phyloP scores from a whole-genome alignment of 139 green algal species.

The Nannochloris sp. region DNA sequence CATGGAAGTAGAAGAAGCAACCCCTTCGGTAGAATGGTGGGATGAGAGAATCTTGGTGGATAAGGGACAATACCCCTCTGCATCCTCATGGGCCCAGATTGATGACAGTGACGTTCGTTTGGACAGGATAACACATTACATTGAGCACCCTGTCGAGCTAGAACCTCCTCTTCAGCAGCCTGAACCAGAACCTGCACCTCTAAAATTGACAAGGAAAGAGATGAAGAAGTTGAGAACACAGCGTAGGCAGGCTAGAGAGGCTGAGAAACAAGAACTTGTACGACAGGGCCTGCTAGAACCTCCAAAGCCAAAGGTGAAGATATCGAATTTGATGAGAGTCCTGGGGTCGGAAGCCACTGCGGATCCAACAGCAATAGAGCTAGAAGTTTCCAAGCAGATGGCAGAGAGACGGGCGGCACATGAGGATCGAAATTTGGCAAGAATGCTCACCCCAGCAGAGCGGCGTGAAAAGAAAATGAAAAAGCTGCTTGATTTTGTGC shows the following conservation, averaged over 20 bases:
- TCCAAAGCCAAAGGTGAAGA: conserved; percentile 92
- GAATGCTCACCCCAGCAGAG: conserved; percentile 90
- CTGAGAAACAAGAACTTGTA: conserved; percentile 97
- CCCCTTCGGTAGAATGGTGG: conserved; percentile 83
- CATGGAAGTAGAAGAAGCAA: conserved; percentile 10
- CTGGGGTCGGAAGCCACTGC: conserved; percentile 73
- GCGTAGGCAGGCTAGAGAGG: conserved; percentile 75
- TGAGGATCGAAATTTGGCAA: conserved; percentile 88
- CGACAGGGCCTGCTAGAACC: conserved; percentile 83
- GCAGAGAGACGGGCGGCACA: conserved; percentile 76
- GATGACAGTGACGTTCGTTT: conserved; percentile 5
- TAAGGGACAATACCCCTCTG: conserved; percentile 40
- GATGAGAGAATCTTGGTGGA: conserved; percentile 52
- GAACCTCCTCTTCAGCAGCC: conserved; percentile 78
- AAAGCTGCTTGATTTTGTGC: conserved; percentile 73
- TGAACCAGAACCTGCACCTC: conserved; percentile 60
- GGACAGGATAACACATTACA: conserved; percentile 52
- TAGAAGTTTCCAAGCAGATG: conserved; percentile 78
- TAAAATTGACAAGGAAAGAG: conserved; percentile 79
- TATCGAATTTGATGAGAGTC: conserved; percentile 93
- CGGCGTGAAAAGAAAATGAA: conserved; percentile 84
- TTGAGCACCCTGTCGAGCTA: conserved; percentile 84
- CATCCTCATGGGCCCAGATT: neutral
- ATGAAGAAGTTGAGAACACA: conserved; percentile 95
- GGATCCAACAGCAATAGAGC: conserved; percentile 90